Conservation (phyloP, 805 yeast genomes). For the Wickerhamiella alocasiicola region DNA sequence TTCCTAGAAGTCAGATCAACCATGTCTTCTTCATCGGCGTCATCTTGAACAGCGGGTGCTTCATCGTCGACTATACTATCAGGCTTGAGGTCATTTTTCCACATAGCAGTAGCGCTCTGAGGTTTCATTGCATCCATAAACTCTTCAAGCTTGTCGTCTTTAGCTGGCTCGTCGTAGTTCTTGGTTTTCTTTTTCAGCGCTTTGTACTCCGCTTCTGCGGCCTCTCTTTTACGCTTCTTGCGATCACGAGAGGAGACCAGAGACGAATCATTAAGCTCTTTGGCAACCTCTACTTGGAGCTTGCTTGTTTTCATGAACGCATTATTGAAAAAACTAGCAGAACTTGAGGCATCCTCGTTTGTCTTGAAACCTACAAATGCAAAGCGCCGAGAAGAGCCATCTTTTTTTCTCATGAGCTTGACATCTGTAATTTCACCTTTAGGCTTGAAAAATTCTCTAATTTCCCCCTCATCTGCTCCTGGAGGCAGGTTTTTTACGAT, state of each 20-base stretch:
- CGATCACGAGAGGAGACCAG: constrained; percentile 40
- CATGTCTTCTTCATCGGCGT: constrained; percentile 35
- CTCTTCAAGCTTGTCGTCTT: constrained; percentile 48
- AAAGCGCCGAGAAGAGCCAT: constrained; percentile 82
- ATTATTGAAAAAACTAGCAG: constrained; percentile 61
- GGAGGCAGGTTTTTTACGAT: constrained; percentile 83
- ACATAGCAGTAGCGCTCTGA: constrained; percentile 29
- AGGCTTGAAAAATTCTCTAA: constrained; percentile 48
- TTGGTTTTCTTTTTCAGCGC: constrained; percentile 25
- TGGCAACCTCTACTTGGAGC: constrained; percentile 70
- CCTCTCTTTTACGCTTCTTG: constrained; percentile 10
- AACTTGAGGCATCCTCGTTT: constrained; percentile 61
- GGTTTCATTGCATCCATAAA: constrained; percentile 78
- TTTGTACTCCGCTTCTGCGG: background rate
- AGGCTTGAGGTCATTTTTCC: constrained; percentile 28
- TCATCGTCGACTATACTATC: constrained; percentile 18
- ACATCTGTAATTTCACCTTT: constrained; percentile 74
- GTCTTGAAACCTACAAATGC: constrained; percentile 82
- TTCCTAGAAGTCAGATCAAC: constrained; percentile 9
- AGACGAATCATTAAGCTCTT: constrained; percentile 69
- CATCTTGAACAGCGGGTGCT: constrained; percentile 19
- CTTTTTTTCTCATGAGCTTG: constrained; percentile 63
- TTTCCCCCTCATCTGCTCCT: constrained; percentile 60
- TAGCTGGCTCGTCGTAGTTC: constrained; percentile 26
- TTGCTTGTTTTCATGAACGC: constrained; percentile 75